Percentiles rank a stretch among this genome's conserved stretches.
These are phyloP conservation scores for Chytriomyces confervae DNA, from an alignment of 192 early-diverging fungal species.

Conservation along the genomic window DNA sequence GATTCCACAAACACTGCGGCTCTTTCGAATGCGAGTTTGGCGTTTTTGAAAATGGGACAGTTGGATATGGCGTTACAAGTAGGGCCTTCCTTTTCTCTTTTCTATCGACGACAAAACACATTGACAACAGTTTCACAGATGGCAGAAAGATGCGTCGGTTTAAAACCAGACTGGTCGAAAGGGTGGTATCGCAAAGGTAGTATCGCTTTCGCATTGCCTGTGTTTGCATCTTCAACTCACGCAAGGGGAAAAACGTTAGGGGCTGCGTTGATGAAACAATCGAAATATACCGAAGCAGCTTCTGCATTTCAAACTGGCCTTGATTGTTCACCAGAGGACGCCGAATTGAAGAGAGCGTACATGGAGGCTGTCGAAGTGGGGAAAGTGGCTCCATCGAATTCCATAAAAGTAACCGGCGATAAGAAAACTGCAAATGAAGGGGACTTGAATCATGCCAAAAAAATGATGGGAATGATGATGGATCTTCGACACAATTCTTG, in stretches of 20 bases:
- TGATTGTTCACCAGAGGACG: slow-evolving; percentile 31
- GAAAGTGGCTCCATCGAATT: slow-evolving; percentile 19
- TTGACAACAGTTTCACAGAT: slow-evolving; percentile 7
- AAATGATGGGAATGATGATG: slow-evolving; percentile 50
- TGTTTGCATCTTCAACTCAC: no score
- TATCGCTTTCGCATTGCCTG: no score
- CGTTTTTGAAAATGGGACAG: slow-evolving; percentile 22
- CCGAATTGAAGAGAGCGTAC: slow-evolving; percentile 39
- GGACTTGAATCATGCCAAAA: slow-evolving; percentile 27
- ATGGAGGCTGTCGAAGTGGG: slow-evolving; percentile 26
- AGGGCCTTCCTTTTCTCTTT: no score
- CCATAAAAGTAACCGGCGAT: neutral
- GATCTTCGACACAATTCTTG: slow-evolving; percentile 39
- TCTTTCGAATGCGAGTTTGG: slow-evolving; percentile 35
- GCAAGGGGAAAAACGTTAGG: neutral
- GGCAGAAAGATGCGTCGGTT: slow-evolving; percentile 31
- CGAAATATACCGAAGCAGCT: slow-evolving; percentile 22
- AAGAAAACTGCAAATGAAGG: neutral
- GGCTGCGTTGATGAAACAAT: slow-evolving; percentile 2
- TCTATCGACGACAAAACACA: neutral
- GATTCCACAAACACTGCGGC: slow-evolving; percentile 30
- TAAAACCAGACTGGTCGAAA: slow-evolving; percentile 37
- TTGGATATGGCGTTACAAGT: slow-evolving; percentile 15
- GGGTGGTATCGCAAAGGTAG: slow-evolving; percentile 41
- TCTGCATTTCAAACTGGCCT: slow-evolving; percentile 33